Base-by-base conservation (phyloP, 2,329 filamentous ascomycete genomes). In the Microcera coccophila region DNA sequence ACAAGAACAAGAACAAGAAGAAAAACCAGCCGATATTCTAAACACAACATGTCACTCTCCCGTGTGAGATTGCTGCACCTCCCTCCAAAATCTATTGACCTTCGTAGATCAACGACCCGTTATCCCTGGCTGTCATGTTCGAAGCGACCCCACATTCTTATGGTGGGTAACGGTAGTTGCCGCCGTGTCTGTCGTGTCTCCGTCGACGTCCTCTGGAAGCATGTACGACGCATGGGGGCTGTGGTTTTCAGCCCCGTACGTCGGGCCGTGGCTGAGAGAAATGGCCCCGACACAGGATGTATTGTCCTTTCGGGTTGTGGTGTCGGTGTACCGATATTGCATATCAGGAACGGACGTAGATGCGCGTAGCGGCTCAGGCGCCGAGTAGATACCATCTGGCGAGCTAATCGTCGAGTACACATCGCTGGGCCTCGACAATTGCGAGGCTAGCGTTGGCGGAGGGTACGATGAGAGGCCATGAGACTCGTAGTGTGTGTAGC, bases 281-380 rank as follows among this genome's bases (percentile, higher is more conserved):
- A 38, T 36, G 14, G 15, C 33, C n/a, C 16, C 17, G 18, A 20
- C 24, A 9, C 10, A 17, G 4, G 36, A 38, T n/a, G 18, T 38
- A 4, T 12, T 15, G 20, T 38, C 36, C 21, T 22, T 12, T 3
- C 36, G 39, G 7, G 45, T 49, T 17, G 59, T 62, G 19, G 60
- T 59, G 36, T 62, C 61, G 3, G 50, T 53, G 45, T 64, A 64
- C 39, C 61, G 57, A 52, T 64, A 64, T 17, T 55, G 46, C 44
- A 62, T 55, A 22, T 62, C 55, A 19, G 49, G 39, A 3, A 47
- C 42, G 14, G 28, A 33, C 26, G 28, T 33, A 5, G 28, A 15
- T 7, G 19, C 4, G 2, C 53, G 48, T 39, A 49, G 38, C 3
- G 52, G 40, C 17, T 47, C 48, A 5, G 33, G 26, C 10, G 53